Evolutionary conservation across 2,329 filamentous ascomycete genomes (phyloP).

Genomic region (Ophiostoma novo-ulmi): DNA sequence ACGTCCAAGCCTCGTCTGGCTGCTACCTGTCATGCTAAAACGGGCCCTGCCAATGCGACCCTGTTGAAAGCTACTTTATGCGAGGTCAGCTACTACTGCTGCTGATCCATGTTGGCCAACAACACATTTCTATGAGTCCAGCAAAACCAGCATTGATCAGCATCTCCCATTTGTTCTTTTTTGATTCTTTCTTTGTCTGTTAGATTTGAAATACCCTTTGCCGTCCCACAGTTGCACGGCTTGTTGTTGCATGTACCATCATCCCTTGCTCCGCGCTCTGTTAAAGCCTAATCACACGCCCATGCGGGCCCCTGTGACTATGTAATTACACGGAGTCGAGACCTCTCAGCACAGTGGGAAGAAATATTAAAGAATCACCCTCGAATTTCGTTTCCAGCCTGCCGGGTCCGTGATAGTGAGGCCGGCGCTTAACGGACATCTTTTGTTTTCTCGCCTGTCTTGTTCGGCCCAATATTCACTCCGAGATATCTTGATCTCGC

Average conservation of each 20-base stretch:
- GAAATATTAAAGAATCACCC: not conserved
- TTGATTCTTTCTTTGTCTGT: not conserved
- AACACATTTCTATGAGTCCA: not conserved
- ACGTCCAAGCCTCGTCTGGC: conserved; percentile 6
- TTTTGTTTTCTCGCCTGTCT: conserved; percentile 22
- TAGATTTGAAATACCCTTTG: not conserved
- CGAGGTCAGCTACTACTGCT: not conserved
- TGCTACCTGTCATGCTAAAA: not conserved
- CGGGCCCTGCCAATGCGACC: conserved; percentile 14
- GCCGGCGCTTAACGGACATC: conserved; percentile 26
- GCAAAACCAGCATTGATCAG: not conserved
- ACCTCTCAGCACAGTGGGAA: not conserved
- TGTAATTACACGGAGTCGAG: conserved; percentile 12
- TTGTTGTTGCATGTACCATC: not conserved
- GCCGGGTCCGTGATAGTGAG: conserved; percentile 21
- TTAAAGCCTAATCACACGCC: conserved; percentile 3
- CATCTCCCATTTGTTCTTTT: not conserved
- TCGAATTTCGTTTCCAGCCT: conserved; percentile 26
- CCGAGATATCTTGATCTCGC: conserved; percentile 15
- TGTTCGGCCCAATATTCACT: conserved; percentile 26
- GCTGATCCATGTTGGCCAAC: not conserved
- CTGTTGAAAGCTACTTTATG: conserved; percentile 5
- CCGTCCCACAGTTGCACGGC: not conserved
- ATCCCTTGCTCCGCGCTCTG: not conserved
- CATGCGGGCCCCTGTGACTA: conserved; percentile 2